A percentile compares a stretch with the other conserved stretches of the same genome.
Conservation (phyloP, 2,329 filamentous ascomycete genomes). For the Paecilomyces variotii region DNA sequence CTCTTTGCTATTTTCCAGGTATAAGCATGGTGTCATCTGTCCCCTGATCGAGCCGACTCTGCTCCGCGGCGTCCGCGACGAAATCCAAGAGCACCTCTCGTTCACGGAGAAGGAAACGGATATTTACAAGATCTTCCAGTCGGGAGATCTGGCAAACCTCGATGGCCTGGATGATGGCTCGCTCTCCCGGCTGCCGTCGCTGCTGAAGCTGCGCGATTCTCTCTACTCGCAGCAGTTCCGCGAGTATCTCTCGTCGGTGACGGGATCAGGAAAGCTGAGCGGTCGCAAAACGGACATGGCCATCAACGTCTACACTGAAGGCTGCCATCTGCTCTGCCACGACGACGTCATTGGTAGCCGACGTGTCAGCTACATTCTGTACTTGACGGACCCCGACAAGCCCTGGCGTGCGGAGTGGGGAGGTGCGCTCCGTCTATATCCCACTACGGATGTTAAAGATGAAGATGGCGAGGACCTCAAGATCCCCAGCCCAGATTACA, state of each 20-base stretch:
- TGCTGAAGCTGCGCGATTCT: conserved; percentile 87
- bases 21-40: conserved; percentile 88
- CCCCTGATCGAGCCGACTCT: conserved; percentile 71
- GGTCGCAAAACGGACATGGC: conserved; percentile 98
- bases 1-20: conserved; percentile 38
- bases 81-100: conserved; percentile 82
- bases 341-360: conserved; percentile 98
- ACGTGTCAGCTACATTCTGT: conserved; percentile 93
- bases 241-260: conserved; percentile 78
- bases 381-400: conserved; percentile 83
- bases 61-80: conserved; percentile 75
- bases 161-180: conserved; percentile 86
- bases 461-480: conserved; percentile 67
- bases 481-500: conserved; percentile 69
- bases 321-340: conserved; percentile 90
- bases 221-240: conserved; percentile 88
- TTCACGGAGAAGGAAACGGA: conserved; percentile 99
- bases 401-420: conserved; percentile 91
- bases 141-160: conserved; percentile 91
- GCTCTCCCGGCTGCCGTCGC: conserved; percentile 74
- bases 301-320: conserved; percentile 96
- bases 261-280: conserved; percentile 76
- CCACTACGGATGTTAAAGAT: conserved; percentile 57
- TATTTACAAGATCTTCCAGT: conserved; percentile 99
- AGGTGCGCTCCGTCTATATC: conserved; percentile 81